Conservation (phyloP, 306 rosid species). For the Vicia villosa region DNA sequence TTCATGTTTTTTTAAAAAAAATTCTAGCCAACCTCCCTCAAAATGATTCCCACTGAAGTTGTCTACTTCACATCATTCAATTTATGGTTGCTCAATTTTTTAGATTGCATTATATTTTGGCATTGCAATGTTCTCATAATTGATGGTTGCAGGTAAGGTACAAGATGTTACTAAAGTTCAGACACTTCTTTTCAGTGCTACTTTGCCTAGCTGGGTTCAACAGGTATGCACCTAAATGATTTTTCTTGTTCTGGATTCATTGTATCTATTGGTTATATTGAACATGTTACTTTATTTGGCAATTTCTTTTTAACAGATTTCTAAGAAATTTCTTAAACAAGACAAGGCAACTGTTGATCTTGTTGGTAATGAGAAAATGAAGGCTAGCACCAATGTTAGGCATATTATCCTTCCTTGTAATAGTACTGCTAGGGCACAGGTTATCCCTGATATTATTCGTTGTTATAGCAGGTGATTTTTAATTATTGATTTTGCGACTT, state of each 20-base stretch:
- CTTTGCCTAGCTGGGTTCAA: slow-evolving; percentile 87
- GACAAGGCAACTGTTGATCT: slow-evolving; percentile 84
- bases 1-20: too few species aligned
- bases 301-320: slow-evolving; percentile 54
- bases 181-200: slow-evolving; percentile 96
- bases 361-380: slow-evolving; percentile 94
- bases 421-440: slow-evolving; percentile 62
- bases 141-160: slow-evolving; percentile 70
- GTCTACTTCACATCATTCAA: too few species aligned
- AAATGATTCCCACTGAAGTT: too few species aligned
- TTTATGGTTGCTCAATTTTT: neutral
- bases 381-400: slow-evolving; percentile 81
- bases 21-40: too few species aligned
- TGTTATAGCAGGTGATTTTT: slow-evolving; percentile 79
- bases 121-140: neutral
- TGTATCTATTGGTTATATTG: neutral
- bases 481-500: neutral
- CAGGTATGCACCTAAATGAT: slow-evolving; percentile 42
- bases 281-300: neutral
- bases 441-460: slow-evolving; percentile 89
- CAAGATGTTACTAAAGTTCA: slow-evolving; percentile 76
- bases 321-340: slow-evolving; percentile 68
- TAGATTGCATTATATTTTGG: neutral
- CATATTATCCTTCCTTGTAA: slow-evolving; percentile 93
- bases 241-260: neutral